Evolutionary conservation across 805 yeast species (phyloP).

Genomic region (Schizosaccharomyces cryophilus): DNA sequence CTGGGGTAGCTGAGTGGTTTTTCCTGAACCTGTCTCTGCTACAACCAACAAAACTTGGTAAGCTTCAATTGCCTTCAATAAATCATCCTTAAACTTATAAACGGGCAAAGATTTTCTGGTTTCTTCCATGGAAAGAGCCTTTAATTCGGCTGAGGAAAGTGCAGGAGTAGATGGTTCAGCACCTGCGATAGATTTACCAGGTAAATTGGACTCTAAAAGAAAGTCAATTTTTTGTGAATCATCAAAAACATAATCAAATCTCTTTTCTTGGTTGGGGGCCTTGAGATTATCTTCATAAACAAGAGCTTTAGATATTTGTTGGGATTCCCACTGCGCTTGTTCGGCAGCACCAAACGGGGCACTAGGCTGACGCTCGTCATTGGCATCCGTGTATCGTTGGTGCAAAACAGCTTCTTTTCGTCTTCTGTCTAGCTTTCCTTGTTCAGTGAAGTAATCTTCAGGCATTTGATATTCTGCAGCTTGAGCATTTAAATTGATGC

Average conservation of each 20-base stretch:
- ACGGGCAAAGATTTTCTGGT: constrained; percentile 50
- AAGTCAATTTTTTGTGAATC: constrained; percentile 36
- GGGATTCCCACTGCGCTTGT: constrained; percentile 26
- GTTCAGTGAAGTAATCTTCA: constrained; percentile 27
- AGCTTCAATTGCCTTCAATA: constrained; percentile 32
- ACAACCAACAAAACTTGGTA: constrained; percentile 53
- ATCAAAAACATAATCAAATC: constrained; percentile 60
- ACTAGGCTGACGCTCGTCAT: neutral
- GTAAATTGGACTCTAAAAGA: constrained; percentile 19
- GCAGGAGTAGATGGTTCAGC: constrained; percentile 13
- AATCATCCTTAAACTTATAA: constrained; percentile 31
- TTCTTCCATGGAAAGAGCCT: constrained; percentile 10
- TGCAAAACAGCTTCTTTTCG: constrained; percentile 29
- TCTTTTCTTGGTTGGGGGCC: constrained; percentile 13
- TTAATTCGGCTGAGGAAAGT: neutral
- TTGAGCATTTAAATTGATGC: constrained; percentile 16
- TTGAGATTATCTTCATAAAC: neutral
- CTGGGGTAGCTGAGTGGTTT: constrained; percentile 83
- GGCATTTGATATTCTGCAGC: constrained; percentile 27
- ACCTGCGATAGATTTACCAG: constrained; percentile 12
- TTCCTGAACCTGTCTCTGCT: constrained; percentile 85
- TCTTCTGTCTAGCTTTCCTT: constrained; percentile 29
- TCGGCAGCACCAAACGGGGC: constrained; percentile 7
- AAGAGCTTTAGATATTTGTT: constrained; percentile 21
- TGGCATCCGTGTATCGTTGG: constrained; percentile 14